Evolutionary conservation across 345 rosid genomes (phyloP), one percentile per base, ranked within the genome.

Genomic region (Chamaenerion angustifolium): DNA sequence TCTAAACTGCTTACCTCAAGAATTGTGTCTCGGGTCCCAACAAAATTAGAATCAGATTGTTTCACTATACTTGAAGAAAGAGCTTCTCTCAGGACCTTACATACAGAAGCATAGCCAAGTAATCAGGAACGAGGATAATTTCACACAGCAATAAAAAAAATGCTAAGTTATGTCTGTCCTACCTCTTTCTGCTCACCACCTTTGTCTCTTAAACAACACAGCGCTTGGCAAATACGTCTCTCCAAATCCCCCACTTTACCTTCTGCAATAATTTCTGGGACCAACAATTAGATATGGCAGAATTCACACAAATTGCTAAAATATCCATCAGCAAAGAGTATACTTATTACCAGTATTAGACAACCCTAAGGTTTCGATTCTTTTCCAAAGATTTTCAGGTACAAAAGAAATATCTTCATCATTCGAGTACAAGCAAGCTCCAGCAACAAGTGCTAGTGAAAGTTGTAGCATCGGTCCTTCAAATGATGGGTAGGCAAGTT

Each of bases 181-280:
- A 85, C 95, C 85, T 82, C 77, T 70, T 72, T 77, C 49, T 69
- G 83, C 43, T 65, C 85, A 60, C 72, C 73, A 42, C 78, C 90
- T 64, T 75, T 78, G 67, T 65, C 67, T 71, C 75, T 74, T 79
- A 85, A 63, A 58, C 76, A 73, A 76, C 87, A 79, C 51, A 85
- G 69, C 42, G 75, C 83, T 60, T 75, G 75, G 64, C 90, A 82
- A 56, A 76, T 81, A 59, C 66, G 76, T 69, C 68, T 77, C 74
- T 82, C 90, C 25, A 75, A 48, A 52, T 60, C 75, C 49, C 81
- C 80, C 23, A 77, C 60, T 51, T 59, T 72, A 62, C 74, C 61
- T 58, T 61, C 80, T 70, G 53, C 31, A 68, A 42, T 57, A 45
- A 46, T 41, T 42, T 55, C 45, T 16, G 12, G 43, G 18, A 23